Conservation (phyloP, 305 asterid species). For the Rubia balearica region DNA sequence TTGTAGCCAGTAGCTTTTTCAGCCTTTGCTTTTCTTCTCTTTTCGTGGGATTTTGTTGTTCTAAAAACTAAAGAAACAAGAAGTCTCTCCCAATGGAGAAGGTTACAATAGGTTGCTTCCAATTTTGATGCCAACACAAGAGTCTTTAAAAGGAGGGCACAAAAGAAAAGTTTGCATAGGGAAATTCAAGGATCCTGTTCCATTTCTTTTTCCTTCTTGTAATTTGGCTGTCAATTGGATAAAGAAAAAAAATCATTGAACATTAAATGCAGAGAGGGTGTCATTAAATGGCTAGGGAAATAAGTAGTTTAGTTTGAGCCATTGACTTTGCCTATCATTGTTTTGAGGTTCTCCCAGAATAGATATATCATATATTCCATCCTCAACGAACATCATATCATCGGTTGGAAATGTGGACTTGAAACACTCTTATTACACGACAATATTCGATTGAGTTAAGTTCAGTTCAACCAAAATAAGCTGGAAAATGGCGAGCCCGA, state of each 20-base stretch:
- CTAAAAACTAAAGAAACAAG: slow-evolving; percentile 3
- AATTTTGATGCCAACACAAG: slow-evolving; percentile 18
- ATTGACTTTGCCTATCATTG: slow-evolving; percentile 4
- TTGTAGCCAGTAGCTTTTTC: neutral
- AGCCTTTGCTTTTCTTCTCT: neutral
- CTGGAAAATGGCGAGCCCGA: no score
- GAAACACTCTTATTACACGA: no score
- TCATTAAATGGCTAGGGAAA: neutral
- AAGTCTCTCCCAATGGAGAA: slow-evolving; percentile 12
- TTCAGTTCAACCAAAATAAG: no score
- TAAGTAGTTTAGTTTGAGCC: neutral
- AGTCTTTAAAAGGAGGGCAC: slow-evolving; percentile 7
- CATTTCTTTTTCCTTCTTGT: neutral
- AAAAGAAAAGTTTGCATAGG: slow-evolving; percentile 15
- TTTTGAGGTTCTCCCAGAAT: neutral
- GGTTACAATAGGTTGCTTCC: slow-evolving; percentile 5
- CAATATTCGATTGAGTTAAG: no score
- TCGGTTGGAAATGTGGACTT: no score
- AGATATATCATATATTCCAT: no score
- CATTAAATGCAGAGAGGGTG: neutral
- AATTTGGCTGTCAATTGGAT: neutral
- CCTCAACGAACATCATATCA: neutral
- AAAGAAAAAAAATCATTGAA: neutral
- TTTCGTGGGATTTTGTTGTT: slow-evolving; percentile 7
- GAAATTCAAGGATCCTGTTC: neutral